Percentiles rank a stretch among this genome's conserved stretches.
Conservation (phyloP, 345 rosid species). For the Bretschneidera sinensis region DNA sequence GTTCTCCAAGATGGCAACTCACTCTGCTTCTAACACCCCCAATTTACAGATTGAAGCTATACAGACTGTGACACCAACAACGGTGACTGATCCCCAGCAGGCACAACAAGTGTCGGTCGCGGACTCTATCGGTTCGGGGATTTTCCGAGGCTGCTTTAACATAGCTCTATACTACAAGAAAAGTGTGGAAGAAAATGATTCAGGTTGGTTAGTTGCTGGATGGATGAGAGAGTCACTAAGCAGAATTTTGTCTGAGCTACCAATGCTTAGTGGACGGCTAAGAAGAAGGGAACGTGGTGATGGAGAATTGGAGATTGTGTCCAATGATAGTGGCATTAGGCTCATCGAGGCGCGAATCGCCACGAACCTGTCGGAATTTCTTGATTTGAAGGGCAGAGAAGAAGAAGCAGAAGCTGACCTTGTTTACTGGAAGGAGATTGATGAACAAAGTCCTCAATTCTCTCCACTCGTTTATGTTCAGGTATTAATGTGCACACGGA, state of each 20-base stretch:
- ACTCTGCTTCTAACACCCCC: too few relatives aligned
- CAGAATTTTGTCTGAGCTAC: constrained; percentile 48
- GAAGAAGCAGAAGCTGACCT: constrained; percentile 45
- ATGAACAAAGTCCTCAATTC: constrained; percentile 54
- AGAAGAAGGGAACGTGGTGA: constrained; percentile 29
- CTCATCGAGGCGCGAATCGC: constrained; percentile 52
- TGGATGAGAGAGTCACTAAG: constrained; percentile 76
- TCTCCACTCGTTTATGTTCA: constrained; percentile 74
- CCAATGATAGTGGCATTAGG: constrained; percentile 71
- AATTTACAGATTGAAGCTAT: constrained; percentile 41
- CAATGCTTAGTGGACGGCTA: constrained; percentile 59
- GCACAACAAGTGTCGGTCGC: constrained; percentile 28
- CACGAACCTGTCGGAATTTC: constrained; percentile 44
- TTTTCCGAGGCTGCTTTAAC: constrained; percentile 46
- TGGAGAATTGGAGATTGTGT: constrained; percentile 58
- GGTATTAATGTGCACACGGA: constrained; percentile 27
- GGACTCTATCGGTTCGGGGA: constrained; percentile 29
- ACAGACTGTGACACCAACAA: constrained; percentile 46
- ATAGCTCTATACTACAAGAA: constrained; percentile 43
- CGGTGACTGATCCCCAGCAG: constrained; percentile 47
- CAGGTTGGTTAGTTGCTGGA: constrained; percentile 62
- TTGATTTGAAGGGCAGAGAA: constrained; percentile 30
- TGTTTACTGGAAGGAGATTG: constrained; percentile 75
- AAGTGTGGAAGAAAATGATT: constrained; percentile 28
- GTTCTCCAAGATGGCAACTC: too few relatives aligned